phyloP scores from a whole-genome alignment of 805 yeast species.

The Sporopachydermia lactativora region DNA sequence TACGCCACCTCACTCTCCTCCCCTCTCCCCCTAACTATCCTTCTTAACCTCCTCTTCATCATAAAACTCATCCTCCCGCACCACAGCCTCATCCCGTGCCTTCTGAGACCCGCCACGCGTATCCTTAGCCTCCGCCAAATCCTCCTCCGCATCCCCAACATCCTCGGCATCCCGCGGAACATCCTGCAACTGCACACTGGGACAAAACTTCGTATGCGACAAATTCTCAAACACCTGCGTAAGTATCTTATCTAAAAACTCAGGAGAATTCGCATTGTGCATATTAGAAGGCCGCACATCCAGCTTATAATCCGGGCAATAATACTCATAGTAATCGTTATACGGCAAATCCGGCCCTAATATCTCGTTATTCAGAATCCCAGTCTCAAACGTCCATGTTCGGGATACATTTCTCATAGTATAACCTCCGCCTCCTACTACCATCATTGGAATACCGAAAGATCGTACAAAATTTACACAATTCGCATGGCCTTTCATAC shows the following conservation, averaged over 20 bases:
- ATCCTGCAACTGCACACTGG: slow-evolving; percentile 87
- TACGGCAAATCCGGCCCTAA: slow-evolving; percentile 49
- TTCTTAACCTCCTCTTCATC: slow-evolving; percentile 51
- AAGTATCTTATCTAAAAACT: slow-evolving; percentile 73
- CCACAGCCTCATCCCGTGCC: slow-evolving; percentile 64
- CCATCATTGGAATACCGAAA: slow-evolving; percentile 81
- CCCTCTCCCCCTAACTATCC: too few relatives aligned
- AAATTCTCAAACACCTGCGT: slow-evolving; percentile 64
- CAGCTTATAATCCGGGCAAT: slow-evolving; percentile 90
- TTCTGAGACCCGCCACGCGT: slow-evolving; percentile 84
- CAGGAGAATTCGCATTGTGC: slow-evolving; percentile 93
- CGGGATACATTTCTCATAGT: slow-evolving; percentile 92
- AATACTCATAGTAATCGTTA: slow-evolving; percentile 93
- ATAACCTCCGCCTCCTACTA: slow-evolving; percentile 96
- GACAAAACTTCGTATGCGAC: slow-evolving; percentile 88
- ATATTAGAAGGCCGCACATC: slow-evolving; percentile 93
- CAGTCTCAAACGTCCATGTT: slow-evolving; percentile 92
- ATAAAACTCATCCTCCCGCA: slow-evolving; percentile 66
- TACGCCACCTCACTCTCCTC: too few relatives aligned
- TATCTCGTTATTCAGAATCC: slow-evolving; percentile 49
- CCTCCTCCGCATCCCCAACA: slow-evolving; percentile 77
- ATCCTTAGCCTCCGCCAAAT: slow-evolving; percentile 62
- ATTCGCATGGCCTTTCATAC: slow-evolving; percentile 89
- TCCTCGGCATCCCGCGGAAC: slow-evolving; percentile 87
- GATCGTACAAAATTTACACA: slow-evolving; percentile 84